Base-by-base conservation (phyloP, 805 yeast genomes). In the Candida verbasci region DNA sequence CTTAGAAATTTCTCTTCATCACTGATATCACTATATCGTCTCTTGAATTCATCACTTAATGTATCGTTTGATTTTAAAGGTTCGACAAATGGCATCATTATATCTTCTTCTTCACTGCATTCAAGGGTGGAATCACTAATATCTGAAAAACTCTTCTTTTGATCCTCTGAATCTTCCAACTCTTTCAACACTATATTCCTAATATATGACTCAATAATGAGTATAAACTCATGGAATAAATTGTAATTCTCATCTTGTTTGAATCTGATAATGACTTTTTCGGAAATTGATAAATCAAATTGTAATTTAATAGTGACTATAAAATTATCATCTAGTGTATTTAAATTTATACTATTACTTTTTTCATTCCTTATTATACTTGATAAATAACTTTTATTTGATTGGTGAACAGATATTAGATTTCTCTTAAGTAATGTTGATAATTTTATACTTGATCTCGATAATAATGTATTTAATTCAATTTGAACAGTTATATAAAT, bases 381-480 rank as follows among this genome's bases (percentile, higher is more conserved):
- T 10, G 24, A 34, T 17, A 34, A 28, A 6, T 11, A 11, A 17
- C 24, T 20, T 4, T 12, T 4, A n/a, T 17, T 10, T n/a, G 17
- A 6, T 17, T 17, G 23, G 11, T 8, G 10, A 15, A 17, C 11
- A 12, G 40, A 31, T 23, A 37, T 32, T 31, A 58, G 45, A 49
- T 65, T 61, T 11, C 57, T 58, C 29, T 54, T 55, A 12, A 66
- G 49, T 33, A 66, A 50, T 24, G 53, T 58, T 9, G 63, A 53
- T n/a, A 68, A 59, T 29, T 46, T 49, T 18, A 66, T 38, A 17
- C 40, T 33, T 17, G 41, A 37, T 35, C 72, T 50, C 18, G 51
- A 46, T 14, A 65, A 44, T 8, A 66, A 41, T 4, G 65, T 46
- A 39, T 65, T 65, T 31, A 67, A 49, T 39, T 65, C 66, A 15